Base-by-base conservation (phyloP, 352 stramenopile genomes). In the Achlya hypogyna region DNA sequence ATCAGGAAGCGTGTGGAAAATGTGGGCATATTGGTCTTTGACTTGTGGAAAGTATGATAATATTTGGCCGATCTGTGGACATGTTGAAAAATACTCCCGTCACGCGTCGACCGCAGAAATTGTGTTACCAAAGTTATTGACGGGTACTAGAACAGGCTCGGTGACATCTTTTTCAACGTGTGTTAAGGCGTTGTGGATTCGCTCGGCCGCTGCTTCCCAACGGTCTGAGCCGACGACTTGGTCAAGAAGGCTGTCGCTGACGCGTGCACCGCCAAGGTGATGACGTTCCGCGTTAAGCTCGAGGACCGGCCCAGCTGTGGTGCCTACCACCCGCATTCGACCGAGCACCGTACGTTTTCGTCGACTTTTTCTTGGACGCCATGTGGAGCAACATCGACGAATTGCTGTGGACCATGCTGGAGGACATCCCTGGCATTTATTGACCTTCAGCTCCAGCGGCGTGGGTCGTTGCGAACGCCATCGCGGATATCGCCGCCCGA, bases 121-220 rank as follows among this genome's bases (percentile, higher is more conserved):
- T n/a, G n/a, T n/a, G n/a, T n/a, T n/a, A n/a, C n/a, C n/a, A n/a
- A n/a, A n/a, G n/a, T n/a, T n/a, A n/a, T n/a, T n/a, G n/a, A n/a
- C n/a, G n/a, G n/a, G n/a, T n/a, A n/a, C n/a, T n/a, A n/a, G n/a
- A n/a, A n/a, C n/a, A n/a, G n/a, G n/a, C n/a, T n/a, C n/a, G n/a
- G n/a, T n/a, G n/a, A n/a, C n/a, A n/a, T n/a, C n/a, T n/a, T n/a
- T n/a, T n/a, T n/a, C n/a, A 78, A 98, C 99, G 4, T 98, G 69
- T 72, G 96, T 93, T 28, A 98, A 92, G 54, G 93, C 93, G 74
- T 99, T 99, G 75, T 99, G 96, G 10, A 99, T n/a, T n/a, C n/a
- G n/a, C 96, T 78, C 98, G 98, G 81, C 99, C 96, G 47, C 49
- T 56, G 25, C 2, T 14, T 56, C 49, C 12, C 25, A 12, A 56